These are phyloP conservation scores for Schizonepeta tenuifolia DNA, from an alignment of 257 asterid species.

Conservation along the genomic window DNA sequence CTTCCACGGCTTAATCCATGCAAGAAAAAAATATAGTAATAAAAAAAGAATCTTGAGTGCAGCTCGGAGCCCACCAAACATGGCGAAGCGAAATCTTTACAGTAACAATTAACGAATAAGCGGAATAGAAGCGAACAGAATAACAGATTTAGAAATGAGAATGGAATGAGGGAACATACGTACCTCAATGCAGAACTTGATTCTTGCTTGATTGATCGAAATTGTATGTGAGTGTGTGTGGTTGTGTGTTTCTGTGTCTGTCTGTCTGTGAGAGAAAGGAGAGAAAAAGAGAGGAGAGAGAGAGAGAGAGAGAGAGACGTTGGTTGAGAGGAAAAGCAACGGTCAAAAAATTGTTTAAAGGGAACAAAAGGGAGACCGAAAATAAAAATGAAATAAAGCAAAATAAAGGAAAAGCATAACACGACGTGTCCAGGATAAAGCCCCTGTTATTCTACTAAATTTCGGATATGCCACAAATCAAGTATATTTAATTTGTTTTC, in stretches of 20 bases:
- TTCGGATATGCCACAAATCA: constrained; percentile 29
- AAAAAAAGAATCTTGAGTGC: neutral
- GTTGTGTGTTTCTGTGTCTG: neutral
- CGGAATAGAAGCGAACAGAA: constrained; percentile 23
- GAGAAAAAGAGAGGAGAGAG: neutral
- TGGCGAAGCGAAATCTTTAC: constrained; percentile 1
- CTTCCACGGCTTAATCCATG: constrained; percentile 24
- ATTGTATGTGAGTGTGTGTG: constrained; percentile 21
- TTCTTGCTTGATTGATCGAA: constrained; percentile 36
- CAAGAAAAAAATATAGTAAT: neutral
- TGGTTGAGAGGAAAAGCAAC: constrained; percentile 51
- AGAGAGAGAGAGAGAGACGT: constrained; percentile 50
- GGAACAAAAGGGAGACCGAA: constrained; percentile 27
- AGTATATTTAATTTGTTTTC: neutral
- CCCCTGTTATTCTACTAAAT: constrained; percentile 28
- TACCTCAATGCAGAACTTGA: constrained; percentile 51
- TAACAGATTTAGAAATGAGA: constrained; percentile 32
- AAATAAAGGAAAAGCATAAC: constrained; percentile 47
- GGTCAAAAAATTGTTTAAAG: constrained; percentile 52
- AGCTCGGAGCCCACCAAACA: constrained; percentile 20
- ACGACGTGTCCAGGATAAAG: constrained; percentile 11
- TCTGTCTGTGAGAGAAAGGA: neutral
- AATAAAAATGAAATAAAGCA: constrained; percentile 43
- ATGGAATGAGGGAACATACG: constrained; percentile 39
- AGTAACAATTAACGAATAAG: constrained; percentile 14